Evolutionary conservation across 2,329 filamentous ascomycete genomes (phyloP), one percentile per base, ranked within the genome.

Genomic region (Xylaria polymorpha): DNA sequence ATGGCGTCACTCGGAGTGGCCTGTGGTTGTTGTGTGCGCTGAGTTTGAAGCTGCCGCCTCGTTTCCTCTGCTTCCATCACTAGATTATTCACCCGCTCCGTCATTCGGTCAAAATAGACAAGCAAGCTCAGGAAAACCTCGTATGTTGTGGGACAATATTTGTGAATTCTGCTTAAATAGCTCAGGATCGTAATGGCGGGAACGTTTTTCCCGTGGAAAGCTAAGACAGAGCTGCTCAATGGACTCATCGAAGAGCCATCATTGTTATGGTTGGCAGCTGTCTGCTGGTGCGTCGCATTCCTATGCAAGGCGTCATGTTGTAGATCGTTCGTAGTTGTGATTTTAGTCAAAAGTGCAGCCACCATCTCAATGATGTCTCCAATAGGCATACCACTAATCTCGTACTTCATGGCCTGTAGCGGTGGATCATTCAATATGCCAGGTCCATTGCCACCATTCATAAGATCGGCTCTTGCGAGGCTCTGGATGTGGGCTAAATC

Each of bases 301-400:
- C 94, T 89, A 81, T 98, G 94, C 73, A 97, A 82, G 72, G 94
- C 92, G 79, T 98, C 94, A 80, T 98, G 95, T 79, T 98, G 94
- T 61, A 91, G 84, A 79, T 99, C 96, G 79, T 99, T 99, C 66
- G 95, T 98, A 3, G 93, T 94, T 6, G 96, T 98, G 75, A 99
- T 99, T 81, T 98, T 98, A 66, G 95, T 97, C 71, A 99, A 85
- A 29, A 99, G 87, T 7, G 94, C 96, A 4, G 96, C 96, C 4
- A 99, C 96, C 96, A 99, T 98, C 81, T 98, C 95, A 78, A 99
- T 99, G 74, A 99, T 93, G 78, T 99, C 95, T 73, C 92, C 90
- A 64, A 98, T 97, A 61, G 96, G 96, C 95, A 99, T 98, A 62
- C 90, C 92, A 82, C 94, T 98, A 75, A 99, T 98, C 81, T 98